These are phyloP conservation scores for Fusarium setosum DNA, from an alignment of 2,329 filamentous ascomycete genomes.

Conservation along the genomic window DNA sequence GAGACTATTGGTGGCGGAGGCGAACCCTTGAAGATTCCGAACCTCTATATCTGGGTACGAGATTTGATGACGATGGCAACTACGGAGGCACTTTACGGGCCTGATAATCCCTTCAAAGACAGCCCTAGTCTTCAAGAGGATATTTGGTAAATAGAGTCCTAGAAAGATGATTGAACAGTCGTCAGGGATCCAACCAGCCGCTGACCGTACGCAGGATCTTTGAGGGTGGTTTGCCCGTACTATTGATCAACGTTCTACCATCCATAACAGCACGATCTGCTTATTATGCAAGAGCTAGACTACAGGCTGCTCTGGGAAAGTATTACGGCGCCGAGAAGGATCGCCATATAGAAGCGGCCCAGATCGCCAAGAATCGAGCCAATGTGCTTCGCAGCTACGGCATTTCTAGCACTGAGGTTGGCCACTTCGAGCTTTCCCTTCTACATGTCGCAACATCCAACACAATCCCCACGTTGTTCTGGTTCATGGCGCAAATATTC, in stretches of 20 bases:
- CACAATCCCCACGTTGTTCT: constrained; percentile 52
- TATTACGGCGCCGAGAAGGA: constrained; percentile 22
- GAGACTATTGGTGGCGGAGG: constrained; percentile 34
- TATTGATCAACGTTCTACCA: constrained; percentile 23
- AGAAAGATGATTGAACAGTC: not conserved
- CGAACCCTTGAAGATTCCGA: constrained; percentile 1
- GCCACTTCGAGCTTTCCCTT: constrained; percentile 43
- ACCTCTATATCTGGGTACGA: constrained; percentile 51
- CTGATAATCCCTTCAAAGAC: constrained; percentile 19
- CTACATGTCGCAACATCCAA: constrained; percentile 49
- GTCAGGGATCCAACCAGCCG: rapidly evolving
- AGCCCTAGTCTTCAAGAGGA: not conserved
- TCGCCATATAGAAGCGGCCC: constrained; percentile 19
- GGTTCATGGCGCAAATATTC: constrained; percentile 49
- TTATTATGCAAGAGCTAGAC: constrained; percentile 13
- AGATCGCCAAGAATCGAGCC: constrained; percentile 43
- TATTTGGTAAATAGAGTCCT: constrained; percentile 9
- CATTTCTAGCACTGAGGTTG: constrained; percentile 6
- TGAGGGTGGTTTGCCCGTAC: constrained; percentile 5
- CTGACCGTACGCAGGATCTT: constrained; percentile 8
- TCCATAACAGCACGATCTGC: constrained; percentile 16
- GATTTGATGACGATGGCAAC: constrained; percentile 37
- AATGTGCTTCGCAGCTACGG: constrained; percentile 1
- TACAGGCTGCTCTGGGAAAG: constrained; percentile 12
- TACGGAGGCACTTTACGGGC: constrained; percentile 19